These are phyloP conservation scores for Acanthamoeba lugdunensis DNA, from an alignment of 208 protist species.

Conservation along the genomic window DNA sequence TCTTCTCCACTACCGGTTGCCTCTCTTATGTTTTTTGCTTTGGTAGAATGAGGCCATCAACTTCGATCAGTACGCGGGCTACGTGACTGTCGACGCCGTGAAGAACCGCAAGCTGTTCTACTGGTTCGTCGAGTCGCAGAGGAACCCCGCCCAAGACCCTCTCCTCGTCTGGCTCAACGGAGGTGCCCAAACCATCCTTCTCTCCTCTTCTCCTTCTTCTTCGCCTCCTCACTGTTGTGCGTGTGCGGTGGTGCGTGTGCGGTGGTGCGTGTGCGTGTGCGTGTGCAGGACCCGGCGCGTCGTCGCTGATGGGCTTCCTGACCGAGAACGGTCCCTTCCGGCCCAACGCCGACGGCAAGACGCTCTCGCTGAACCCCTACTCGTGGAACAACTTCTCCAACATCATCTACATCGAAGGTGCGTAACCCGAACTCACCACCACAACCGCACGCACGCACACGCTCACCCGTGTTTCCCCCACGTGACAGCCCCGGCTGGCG, in stretches of 20 bases:
- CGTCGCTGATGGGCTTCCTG: constrained; percentile 76
- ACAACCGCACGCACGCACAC: neutral
- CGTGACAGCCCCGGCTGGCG: neutral
- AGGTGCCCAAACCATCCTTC: neutral
- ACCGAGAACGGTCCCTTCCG: constrained; percentile 78
- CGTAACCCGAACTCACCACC: neutral
- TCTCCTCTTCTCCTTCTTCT: neutral
- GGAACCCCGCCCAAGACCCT: constrained; percentile 43
- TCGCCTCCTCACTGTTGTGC: neutral
- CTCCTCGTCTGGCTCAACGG: constrained; percentile 1
- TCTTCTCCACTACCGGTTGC: too few species aligned
- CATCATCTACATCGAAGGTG: constrained; percentile 72
- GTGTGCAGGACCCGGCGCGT: constrained; percentile 79
- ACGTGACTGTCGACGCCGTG: constrained; percentile 64
- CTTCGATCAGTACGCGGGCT: constrained; percentile 67
- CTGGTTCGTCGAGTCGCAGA: constrained; percentile 72
- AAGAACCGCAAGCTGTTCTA: constrained; percentile 67
- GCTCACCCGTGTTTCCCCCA: neutral
- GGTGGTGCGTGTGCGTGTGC: constrained; percentile 72
- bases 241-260: too few species aligned
- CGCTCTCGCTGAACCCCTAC: neutral
- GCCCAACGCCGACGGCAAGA: constrained; percentile 23
- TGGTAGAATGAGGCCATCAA: neutral
- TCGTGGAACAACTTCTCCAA: constrained; percentile 79
- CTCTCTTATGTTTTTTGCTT: neutral